Conservation (phyloP, 495 filamentous ascomycete genomes). For the Clavariopsis aquatica region DNA sequence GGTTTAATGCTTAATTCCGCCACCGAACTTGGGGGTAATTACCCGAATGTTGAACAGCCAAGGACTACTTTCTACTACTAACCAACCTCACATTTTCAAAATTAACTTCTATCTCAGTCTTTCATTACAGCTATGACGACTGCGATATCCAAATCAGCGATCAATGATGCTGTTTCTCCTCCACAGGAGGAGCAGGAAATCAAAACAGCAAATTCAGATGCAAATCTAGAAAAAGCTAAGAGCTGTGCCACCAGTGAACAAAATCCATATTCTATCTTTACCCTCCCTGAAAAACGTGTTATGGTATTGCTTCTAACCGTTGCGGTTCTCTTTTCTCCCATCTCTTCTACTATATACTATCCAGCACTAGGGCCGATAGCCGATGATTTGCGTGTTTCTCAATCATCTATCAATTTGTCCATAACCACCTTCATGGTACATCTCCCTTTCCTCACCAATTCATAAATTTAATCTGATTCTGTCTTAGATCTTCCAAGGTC, state of each 20-base stretch:
- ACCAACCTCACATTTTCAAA: neutral
- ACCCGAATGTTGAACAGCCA: no score
- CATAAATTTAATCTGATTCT: neutral
- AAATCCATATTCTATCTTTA: constrained; percentile 53
- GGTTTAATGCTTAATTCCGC: neutral
- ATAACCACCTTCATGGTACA: constrained; percentile 43
- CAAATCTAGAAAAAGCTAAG: neutral
- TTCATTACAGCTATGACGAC: neutral
- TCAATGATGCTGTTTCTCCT: neutral
- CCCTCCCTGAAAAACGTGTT: constrained; percentile 56
- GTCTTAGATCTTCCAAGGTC: constrained; percentile 52
- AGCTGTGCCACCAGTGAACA: neutral
- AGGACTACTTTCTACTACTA: neutral
- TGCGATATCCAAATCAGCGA: neutral
- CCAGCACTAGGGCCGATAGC: constrained; percentile 65
- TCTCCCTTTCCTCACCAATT: neutral
- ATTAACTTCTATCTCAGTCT: neutral
- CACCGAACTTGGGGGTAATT: neutral
- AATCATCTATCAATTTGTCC: constrained; percentile 59
- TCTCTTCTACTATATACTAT: constrained; percentile 82
- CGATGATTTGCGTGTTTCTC: constrained; percentile 56
- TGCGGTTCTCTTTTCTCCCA: constrained; percentile 68
- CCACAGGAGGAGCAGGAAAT: neutral
- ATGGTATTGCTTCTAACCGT: constrained; percentile 65
- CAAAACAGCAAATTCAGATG: neutral